Percentiles rank a stretch among this genome's conserved stretches.
These are phyloP conservation scores for Mariannaea elegans DNA, from an alignment of 2,329 filamentous ascomycete genomes.

Conservation along the genomic window DNA sequence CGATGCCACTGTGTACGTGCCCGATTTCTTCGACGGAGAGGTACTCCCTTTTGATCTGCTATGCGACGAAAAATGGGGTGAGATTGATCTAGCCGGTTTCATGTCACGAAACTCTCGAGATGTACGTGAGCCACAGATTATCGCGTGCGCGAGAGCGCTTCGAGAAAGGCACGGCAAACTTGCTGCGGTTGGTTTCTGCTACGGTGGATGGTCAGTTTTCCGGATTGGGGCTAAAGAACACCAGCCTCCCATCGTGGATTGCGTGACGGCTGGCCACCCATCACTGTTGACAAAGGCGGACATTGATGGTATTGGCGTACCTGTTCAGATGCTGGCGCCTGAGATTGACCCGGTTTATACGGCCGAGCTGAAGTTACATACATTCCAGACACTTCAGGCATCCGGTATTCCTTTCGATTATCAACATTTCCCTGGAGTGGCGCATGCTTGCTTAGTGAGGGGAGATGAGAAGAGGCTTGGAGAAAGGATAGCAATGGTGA, in stretches of 20 bases:
- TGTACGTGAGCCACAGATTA: constrained; percentile 51
- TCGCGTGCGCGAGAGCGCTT: constrained; percentile 48
- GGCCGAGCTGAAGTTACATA: constrained; percentile 52
- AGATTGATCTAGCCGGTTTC: constrained; percentile 52
- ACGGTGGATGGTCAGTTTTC: constrained; percentile 60
- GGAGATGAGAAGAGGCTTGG: constrained; percentile 47
- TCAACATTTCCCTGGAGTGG: constrained; percentile 55
- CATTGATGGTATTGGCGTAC: constrained; percentile 55
- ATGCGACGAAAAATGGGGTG: constrained; percentile 36
- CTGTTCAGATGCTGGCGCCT: constrained; percentile 61
- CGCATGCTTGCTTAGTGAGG: constrained; percentile 52
- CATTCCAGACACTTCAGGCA: constrained; percentile 47
- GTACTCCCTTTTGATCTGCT: constrained; percentile 42
- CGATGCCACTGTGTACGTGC: constrained; percentile 56
- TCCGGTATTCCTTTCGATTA: constrained; percentile 53
- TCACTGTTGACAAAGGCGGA: constrained; percentile 54
- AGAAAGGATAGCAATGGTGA: constrained; percentile 52
- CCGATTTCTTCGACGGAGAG: constrained; percentile 49
- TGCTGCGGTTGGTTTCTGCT: constrained; percentile 60
- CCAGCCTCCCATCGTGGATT: constrained; percentile 52
- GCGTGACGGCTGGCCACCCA: constrained; percentile 56
- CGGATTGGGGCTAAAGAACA: constrained; percentile 52
- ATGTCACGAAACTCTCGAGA: constrained; percentile 47
- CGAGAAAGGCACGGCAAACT: constrained; percentile 46
- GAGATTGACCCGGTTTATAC: constrained; percentile 54